Base-by-base conservation (phyloP, 176 grass and related monocot species). In the Aegilops sharonensis region DNA sequence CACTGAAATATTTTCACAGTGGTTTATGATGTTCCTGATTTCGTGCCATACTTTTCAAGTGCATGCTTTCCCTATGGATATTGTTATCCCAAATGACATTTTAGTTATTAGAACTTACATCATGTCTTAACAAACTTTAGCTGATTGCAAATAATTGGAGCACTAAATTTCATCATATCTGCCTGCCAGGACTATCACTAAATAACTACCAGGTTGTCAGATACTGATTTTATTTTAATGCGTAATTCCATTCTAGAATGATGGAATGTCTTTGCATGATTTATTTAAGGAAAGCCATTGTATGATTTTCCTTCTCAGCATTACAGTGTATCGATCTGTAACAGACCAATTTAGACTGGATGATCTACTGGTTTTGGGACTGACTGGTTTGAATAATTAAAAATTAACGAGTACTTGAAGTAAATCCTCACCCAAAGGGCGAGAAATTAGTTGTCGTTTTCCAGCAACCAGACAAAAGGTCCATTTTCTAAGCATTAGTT, bases 31-130 rank as follows among this genome's bases (percentile, higher is more conserved):
- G 69, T 81, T 10, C 78, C 56, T 21, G 56, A 59, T 21, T 27
- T 52, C 21, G 18, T 77, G 11, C 36, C 72, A 84, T 75, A 85
- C 9, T 34, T 81, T 88, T 84, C 3, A 76, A 75, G 27, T 81
- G 27, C 45, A 62, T 75, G 50, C 87, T 87, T 78, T 73, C 29
- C 15, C 11, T 27, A 0, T 79, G 45, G 36, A 14, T 27, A 37
- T 68, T 84, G 61, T 85, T 64, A 62, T 64, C 11, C 6, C 21
- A 32, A 63, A 90, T 64, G 57, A 4, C 25, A 31, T 77, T 77
- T 77, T 14, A 50, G 35, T 68, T 61, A 57, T 25, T 57, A 20
- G 11, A 64, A 80, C 32, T 74, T 56, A 18, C 76, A 78, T 72
- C 56, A 89, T 72, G 35, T 27, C 30, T 35, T 25, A 79, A 31